Conservation (phyloP, 2,329 filamentous ascomycete genomes). For the Exophiala sideris region DNA sequence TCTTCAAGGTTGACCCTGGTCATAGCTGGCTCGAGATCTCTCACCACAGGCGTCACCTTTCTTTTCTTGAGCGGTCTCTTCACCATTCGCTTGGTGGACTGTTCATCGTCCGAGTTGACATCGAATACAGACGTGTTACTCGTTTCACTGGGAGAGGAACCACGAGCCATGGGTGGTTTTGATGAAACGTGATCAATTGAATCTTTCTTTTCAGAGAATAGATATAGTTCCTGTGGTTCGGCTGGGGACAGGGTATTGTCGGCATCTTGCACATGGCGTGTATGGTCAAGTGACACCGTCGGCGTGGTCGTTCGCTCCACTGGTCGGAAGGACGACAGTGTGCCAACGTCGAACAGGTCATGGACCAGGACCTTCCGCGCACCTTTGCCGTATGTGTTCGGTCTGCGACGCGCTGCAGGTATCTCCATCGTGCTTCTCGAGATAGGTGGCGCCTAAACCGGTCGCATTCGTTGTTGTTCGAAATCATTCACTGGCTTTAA, state of each 20-base stretch:
- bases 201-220: not conserved
- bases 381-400: constrained; percentile 39
- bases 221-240: not conserved
- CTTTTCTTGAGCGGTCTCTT: constrained; percentile 18
- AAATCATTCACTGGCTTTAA: not conserved
- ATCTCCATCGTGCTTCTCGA: constrained; percentile 15
- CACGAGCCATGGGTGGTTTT: not conserved
- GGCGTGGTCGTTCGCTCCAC: not conserved
- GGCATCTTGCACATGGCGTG: not conserved
- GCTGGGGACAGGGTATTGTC: not conserved
- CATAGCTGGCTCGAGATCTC: not conserved
- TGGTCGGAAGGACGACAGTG: not conserved
- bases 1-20: not conserved
- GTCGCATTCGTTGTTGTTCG: not conserved
- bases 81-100: constrained; percentile 4
- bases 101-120: constrained; percentile 28
- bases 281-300: not conserved
- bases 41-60: constrained; percentile 11
- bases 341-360: constrained; percentile 20
- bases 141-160: not conserved
- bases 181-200: not conserved
- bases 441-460: not conserved
- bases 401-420: constrained; percentile 29
- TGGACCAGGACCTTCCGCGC: constrained; percentile 18
- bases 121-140: constrained; percentile 23